phyloP scores from a whole-genome alignment of 2,329 filamentous ascomycete genomes.

The Penicillium vulpinum region DNA sequence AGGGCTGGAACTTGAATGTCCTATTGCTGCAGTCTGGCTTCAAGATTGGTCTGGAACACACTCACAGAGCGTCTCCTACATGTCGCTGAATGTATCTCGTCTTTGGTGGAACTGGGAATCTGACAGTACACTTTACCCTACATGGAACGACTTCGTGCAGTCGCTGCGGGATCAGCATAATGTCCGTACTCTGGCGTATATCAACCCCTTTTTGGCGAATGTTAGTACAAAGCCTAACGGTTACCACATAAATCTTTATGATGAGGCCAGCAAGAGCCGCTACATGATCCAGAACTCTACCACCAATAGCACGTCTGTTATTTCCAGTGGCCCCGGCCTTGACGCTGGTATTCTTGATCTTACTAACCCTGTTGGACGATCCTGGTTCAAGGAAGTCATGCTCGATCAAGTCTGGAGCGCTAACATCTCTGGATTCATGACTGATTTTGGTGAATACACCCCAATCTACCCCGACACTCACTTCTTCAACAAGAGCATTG shows the following conservation, averaged over 20 bases:
- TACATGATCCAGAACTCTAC: constrained; percentile 40
- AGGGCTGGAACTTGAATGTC: constrained; percentile 30
- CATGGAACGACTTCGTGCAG: constrained; percentile 39
- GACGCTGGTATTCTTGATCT: constrained; percentile 41
- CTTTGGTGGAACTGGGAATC: constrained; percentile 46
- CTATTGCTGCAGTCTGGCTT: constrained; percentile 39
- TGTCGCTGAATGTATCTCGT: constrained; percentile 34
- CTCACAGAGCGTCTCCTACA: constrained; percentile 34
- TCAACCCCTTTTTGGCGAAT: constrained; percentile 40
- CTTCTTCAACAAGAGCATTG: constrained; percentile 28
- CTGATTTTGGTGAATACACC: constrained; percentile 41
- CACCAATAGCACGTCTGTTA: constrained; percentile 32
- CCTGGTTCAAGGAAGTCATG: constrained; percentile 37
- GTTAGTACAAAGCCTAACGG: constrained; percentile 37
- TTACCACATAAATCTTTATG: constrained; percentile 33
- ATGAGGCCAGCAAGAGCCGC: constrained; percentile 30
- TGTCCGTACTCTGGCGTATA: constrained; percentile 33
- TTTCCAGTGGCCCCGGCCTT: constrained; percentile 40
- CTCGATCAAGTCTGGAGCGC: constrained; percentile 36
- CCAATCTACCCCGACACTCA: constrained; percentile 29
- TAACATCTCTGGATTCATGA: constrained; percentile 40
- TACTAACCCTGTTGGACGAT: constrained; percentile 33
- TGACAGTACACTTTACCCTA: constrained; percentile 36
- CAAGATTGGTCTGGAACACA: constrained; percentile 42
- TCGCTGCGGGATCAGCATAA: constrained; percentile 32